phyloP scores from a whole-genome alignment of 2,329 filamentous ascomycete species.

The Epicoccum sorghinum region DNA sequence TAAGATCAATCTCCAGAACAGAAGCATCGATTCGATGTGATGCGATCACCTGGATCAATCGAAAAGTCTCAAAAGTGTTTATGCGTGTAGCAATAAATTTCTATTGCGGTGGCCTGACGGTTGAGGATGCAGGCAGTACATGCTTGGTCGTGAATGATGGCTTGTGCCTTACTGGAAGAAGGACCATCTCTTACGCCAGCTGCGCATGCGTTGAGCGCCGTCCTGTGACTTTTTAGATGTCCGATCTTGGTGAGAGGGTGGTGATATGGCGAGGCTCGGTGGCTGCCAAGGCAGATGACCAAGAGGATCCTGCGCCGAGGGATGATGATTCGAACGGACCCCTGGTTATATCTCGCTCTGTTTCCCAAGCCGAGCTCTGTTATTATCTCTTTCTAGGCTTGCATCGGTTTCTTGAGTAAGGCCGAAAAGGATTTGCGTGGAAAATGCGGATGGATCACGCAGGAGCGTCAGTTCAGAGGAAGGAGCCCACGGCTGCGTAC shows the following conservation, averaged over 20 bases:
- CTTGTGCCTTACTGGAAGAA: background rate
- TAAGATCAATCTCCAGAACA: background rate
- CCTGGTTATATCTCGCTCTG: background rate
- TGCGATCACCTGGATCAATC: conserved; percentile 6
- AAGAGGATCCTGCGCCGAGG: background rate
- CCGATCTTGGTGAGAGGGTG: background rate
- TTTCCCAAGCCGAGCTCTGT: background rate
- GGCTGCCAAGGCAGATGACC: background rate
- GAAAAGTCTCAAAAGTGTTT: background rate
- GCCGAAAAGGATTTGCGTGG: background rate
- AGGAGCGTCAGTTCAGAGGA: too few species aligned
- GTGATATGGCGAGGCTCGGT: background rate
- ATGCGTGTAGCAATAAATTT: background rate
- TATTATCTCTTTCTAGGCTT: too few species aligned
- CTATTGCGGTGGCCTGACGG: background rate
- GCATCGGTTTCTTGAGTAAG: too few species aligned
- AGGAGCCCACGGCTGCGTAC: background rate
- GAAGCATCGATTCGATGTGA: background rate
- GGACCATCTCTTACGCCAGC: background rate
- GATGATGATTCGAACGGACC: background rate
- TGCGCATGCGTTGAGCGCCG: background rate
- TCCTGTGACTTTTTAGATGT: background rate
- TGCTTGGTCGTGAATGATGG: background rate
- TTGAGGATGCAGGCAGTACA: background rate
- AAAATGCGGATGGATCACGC: background rate